Percentiles rank a stretch among this genome's conserved stretches.
Conservation (phyloP, 768 basidiomycete species). For the Leccinum truebloodii region DNA sequence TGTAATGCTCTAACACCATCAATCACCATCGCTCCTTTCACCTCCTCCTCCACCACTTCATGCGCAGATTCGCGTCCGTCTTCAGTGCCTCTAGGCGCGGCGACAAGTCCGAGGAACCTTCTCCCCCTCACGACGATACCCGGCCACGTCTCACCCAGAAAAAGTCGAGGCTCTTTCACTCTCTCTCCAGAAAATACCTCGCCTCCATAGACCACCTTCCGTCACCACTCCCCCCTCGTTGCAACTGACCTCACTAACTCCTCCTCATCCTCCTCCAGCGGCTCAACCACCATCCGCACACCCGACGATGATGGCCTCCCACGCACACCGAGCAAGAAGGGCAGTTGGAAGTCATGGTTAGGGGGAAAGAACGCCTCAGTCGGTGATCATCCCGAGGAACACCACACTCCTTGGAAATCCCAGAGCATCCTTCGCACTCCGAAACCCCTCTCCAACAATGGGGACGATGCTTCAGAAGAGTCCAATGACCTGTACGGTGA, state of each 20-base stretch:
- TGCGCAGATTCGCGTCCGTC: slow-evolving; percentile 68
- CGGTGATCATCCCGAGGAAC: slow-evolving; percentile 31
- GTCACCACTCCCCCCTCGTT: slow-evolving; percentile 23
- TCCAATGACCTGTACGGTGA: slow-evolving; percentile 38
- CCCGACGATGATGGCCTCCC: slow-evolving; percentile 55
- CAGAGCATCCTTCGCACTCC: slow-evolving; percentile 24
- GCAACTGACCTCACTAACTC: slow-evolving; percentile 44
- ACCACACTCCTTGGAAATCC: slow-evolving; percentile 33
- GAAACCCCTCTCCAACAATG: slow-evolving; percentile 24
- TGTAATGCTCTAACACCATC: slow-evolving; percentile 35
- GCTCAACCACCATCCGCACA: slow-evolving; percentile 53
- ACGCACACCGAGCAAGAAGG: slow-evolving; percentile 41
- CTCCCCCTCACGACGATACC: slow-evolving; percentile 22
- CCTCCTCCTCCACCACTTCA: slow-evolving; percentile 32
- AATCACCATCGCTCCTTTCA: slow-evolving; percentile 23
- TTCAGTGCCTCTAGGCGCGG: slow-evolving; percentile 46
- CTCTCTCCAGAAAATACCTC: slow-evolving; percentile 31
- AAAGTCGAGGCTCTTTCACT: slow-evolving; percentile 24
- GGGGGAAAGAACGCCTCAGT: slow-evolving; percentile 36
- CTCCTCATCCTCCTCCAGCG: slow-evolving; percentile 62
- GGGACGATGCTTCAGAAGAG: slow-evolving; percentile 39
- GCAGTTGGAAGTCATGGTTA: slow-evolving; percentile 61
- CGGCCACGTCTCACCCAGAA: slow-evolving; percentile 22
- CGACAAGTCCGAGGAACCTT: slow-evolving; percentile 28
- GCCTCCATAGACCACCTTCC: slow-evolving; percentile 18